Conservation (phyloP, 2,329 filamentous ascomycete genomes). For the Colletotrichum shisoi region DNA sequence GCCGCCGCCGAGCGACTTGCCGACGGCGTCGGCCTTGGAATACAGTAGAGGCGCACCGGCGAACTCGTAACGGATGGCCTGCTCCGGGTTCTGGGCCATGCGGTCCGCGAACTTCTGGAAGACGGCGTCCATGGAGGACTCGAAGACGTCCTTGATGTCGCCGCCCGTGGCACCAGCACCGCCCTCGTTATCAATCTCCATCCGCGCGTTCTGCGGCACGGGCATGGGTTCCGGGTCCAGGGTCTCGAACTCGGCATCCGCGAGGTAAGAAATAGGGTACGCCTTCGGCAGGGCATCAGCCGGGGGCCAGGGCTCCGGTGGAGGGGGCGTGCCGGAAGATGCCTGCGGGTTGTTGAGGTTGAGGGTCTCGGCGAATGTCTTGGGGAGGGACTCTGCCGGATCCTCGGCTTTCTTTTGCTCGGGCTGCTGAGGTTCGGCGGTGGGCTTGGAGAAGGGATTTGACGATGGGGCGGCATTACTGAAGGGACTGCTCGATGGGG, state of each 20-base stretch:
- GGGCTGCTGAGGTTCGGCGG: conserved; percentile 49
- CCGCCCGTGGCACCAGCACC: conserved; percentile 43
- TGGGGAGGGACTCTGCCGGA: conserved; percentile 55
- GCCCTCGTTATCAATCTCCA: conserved; percentile 57
- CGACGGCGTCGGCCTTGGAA: conserved; percentile 77
- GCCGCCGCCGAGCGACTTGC: conserved; percentile 63
- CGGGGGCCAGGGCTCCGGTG: conserved; percentile 78
- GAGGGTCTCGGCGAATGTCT: conserved; percentile 77
- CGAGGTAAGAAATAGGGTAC: conserved; percentile 79
- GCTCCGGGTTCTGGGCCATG: conserved; percentile 80
- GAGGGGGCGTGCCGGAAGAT: conserved; percentile 48
- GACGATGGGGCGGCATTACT: conserved; percentile 45
- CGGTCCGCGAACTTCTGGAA: conserved; percentile 85
- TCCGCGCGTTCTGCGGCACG: conserved; percentile 59
- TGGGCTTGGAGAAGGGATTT: conserved; percentile 46
- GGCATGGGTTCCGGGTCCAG: conserved; percentile 69
- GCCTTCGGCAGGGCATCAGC: conserved; percentile 69
- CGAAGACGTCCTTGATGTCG: conserved; percentile 72
- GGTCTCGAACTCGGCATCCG: conserved; percentile 91
- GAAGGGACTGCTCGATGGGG: conserved; percentile 55
- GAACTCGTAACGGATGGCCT: conserved; percentile 83
- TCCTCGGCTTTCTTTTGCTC: conserved; percentile 42
- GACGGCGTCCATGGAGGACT: conserved; percentile 75
- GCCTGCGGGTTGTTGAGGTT: conserved; percentile 68
- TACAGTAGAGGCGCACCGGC: conserved; percentile 79